phyloP scores from a whole-genome alignment of 2,329 filamentous ascomycete species.

The Ceratocystis alfenasii region DNA sequence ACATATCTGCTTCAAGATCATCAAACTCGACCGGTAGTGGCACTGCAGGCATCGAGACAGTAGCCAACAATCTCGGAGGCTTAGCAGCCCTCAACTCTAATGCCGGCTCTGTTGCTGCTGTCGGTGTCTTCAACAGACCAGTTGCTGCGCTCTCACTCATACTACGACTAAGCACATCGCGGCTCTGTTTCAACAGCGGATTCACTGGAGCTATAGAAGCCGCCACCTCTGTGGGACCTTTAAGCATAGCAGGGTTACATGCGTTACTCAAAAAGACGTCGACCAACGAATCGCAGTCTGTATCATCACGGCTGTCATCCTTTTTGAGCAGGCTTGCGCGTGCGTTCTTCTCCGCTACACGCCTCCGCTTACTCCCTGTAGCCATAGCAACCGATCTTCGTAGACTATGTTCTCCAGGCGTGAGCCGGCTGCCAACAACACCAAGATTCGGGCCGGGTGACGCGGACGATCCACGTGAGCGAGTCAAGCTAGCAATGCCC shows the following conservation, averaged over 20 bases:
- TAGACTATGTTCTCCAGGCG: constrained; percentile 12
- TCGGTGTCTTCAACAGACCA: not conserved
- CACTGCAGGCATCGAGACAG: not conserved
- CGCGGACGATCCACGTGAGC: not conserved
- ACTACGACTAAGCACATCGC: constrained; percentile 12
- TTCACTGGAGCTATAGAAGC: not conserved
- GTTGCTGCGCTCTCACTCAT: constrained; percentile 16
- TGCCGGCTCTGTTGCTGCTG: not conserved
- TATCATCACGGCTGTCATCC: not conserved
- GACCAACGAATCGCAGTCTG: constrained; percentile 16
- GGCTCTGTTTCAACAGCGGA: not conserved
- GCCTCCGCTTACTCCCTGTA: constrained; percentile 16
- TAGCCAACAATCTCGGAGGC: not conserved
- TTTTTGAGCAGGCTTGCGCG: constrained; percentile 17
- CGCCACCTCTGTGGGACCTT: not conserved
- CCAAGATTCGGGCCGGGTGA: constrained; percentile 9
- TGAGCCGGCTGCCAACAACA: not conserved
- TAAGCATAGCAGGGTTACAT: constrained; percentile 10
- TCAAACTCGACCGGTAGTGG: constrained; percentile 17
- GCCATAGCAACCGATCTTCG: constrained; percentile 17
- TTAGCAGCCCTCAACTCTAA: too few relatives aligned
- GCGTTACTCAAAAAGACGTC: constrained; percentile 22
- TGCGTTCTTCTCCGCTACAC: constrained; percentile 11
- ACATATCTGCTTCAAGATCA: constrained; percentile 23
- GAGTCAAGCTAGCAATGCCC: constrained; percentile 23